Base-by-base conservation (phyloP, 1,284 basidiomycete genomes). In the Cryptococcus sp. region DNA sequence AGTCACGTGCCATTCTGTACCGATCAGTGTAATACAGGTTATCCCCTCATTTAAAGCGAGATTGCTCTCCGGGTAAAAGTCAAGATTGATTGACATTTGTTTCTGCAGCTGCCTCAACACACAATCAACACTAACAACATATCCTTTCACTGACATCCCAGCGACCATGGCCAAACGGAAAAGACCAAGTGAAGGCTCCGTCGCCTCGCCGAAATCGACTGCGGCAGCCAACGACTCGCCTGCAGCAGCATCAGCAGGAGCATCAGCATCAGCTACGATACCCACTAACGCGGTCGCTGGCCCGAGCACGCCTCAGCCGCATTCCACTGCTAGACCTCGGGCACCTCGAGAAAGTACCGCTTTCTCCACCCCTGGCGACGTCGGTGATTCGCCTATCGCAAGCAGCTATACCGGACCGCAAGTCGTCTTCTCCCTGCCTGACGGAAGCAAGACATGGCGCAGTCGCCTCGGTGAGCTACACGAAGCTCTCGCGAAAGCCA, bases 341-440 rank as follows among this genome's bases (percentile, higher is more conserved):
- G 25, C 25, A 25, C 31, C 8, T 2, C 4, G 31, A 35, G 31
- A 35, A 35, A 35, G 31, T 35, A 35, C 31, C 7, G 13, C 31
- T 35, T 35, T 35, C 31, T 35, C 31, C 13, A 35, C 31, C 13
- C 31, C 31, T 35, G 31, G 31, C 4, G 31, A 35, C 31, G 31
- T 8, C 10, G 31, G 31, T 35, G 31, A 35, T 5, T 35, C 31
- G 31, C 31, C 31, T 10, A 2, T 13, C 13, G 2, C 31, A 35
- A 35, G 31, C 31, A 10, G 19, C 39, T 17, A 41, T 10, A 45
- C 17, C 13, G 40, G 27, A 31, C 42, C 56, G 5, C 22, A 47
- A 19, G 52, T 63, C 23, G 19, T 45, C 22, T 58, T 61, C 44
- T 46, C 56, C 38, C 44, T 59, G 7, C 59, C 59, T 11, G 56